phyloP scores from a whole-genome alignment of 345 rosid genomes.

The Murraya paniculata region DNA sequence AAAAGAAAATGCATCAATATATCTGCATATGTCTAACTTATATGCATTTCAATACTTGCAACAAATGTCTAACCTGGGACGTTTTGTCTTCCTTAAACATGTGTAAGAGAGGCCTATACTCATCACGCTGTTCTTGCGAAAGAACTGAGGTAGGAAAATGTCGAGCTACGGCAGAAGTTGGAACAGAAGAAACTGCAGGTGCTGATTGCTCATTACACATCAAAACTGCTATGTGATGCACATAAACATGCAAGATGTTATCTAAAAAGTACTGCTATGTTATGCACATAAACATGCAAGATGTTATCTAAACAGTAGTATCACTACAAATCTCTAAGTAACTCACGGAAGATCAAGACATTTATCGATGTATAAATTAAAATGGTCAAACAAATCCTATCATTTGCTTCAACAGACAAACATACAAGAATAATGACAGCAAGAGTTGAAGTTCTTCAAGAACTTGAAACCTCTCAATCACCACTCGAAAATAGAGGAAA shows the following conservation, averaged over 20 bases:
- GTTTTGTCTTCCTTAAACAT: constrained; percentile 48
- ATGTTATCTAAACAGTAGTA: neutral
- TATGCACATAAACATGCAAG: neutral
- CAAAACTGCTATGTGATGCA: constrained; percentile 34
- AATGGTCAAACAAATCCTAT: neutral
- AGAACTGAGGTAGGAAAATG: constrained; percentile 69
- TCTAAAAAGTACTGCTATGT: constrained; percentile 32
- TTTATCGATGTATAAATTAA: neutral
- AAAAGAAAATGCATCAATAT: neutral
- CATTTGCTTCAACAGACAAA: neutral
- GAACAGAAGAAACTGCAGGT: constrained; percentile 45
- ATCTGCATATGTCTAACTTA: neutral
- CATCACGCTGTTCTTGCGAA: constrained; percentile 74
- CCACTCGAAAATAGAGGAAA: neutral
- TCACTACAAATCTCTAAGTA: neutral
- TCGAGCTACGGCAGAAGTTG: constrained; percentile 47
- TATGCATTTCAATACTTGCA: neutral
- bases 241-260: neutral
- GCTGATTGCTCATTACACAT: constrained; percentile 59
- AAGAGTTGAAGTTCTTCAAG: neutral
- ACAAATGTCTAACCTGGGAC: constrained; percentile 44
- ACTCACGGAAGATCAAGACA: neutral
- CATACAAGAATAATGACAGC: neutral
- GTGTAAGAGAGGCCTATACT: constrained; percentile 41
- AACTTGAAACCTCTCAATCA: neutral